These are phyloP conservation scores for Planoprotostelium fungivorum DNA, from an alignment of 78 protist genomes.

Conservation along the genomic window DNA sequence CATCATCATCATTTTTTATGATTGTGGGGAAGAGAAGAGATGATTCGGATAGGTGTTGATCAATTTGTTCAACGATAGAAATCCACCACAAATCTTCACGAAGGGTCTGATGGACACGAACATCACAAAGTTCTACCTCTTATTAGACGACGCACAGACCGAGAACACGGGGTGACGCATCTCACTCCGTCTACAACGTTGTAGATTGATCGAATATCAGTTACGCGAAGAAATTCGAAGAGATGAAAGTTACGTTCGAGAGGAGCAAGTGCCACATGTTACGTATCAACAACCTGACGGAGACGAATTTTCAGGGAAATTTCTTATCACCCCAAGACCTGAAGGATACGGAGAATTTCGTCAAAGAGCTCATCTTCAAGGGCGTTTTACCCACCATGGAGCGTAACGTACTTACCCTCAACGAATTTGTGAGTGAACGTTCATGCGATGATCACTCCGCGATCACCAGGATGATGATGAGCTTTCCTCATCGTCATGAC, in stretches of 20 bases:
- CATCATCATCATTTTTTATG: too few species aligned
- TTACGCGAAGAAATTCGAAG: background rate
- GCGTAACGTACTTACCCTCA: background rate
- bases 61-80: background rate
- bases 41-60: too few species aligned
- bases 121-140: background rate
- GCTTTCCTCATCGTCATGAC: background rate
- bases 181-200: background rate
- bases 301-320: background rate
- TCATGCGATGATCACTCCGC: background rate
- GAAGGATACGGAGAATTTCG: background rate
- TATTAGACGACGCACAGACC: background rate
- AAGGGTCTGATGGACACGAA: background rate
- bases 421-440: background rate
- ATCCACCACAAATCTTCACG: background rate
- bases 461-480: background rate
- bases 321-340: background rate
- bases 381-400: background rate
- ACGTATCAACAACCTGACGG: background rate
- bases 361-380: background rate
- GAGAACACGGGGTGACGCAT: background rate
- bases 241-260: background rate
- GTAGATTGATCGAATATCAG: background rate
- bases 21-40: too few species aligned
- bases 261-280: background rate